Conservation (phyloP, 495 filamentous ascomycete genomes). For the Apiosordaria backusii region DNA sequence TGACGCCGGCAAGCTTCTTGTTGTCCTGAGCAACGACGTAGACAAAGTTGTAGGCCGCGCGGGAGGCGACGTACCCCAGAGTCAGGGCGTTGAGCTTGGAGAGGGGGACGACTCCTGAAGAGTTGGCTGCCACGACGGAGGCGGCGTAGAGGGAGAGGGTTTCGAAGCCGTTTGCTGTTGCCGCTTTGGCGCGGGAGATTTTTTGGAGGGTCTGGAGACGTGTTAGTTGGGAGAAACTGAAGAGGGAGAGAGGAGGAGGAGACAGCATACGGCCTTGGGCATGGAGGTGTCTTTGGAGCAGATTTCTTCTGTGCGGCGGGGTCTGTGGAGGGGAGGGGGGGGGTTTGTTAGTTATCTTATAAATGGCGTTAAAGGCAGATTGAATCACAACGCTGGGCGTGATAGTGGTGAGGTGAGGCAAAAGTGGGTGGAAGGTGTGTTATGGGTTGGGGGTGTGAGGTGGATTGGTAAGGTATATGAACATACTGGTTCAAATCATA, state of each 20-base stretch:
- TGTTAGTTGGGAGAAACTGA: not conserved
- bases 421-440: too few relatives aligned
- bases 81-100: conserved; percentile 40
- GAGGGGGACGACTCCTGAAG: conserved; percentile 29
- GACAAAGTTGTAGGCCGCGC: conserved; percentile 43
- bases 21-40: conserved; percentile 45
- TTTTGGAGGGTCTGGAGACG: conserved; percentile 28
- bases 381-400: too few relatives aligned
- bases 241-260: not conserved
- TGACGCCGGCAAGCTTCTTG: conserved; percentile 28
- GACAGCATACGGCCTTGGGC: conserved; percentile 38
- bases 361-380: too few relatives aligned
- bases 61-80: conserved; percentile 39
- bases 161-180: conserved; percentile 48
- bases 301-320: conserved; percentile 27
- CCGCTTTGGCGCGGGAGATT: conserved; percentile 48
- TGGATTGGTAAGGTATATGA: not conserved
- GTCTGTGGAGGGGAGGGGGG: too few relatives aligned
- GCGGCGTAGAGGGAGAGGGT: conserved; percentile 49
- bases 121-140: conserved; percentile 49
- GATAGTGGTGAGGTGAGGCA: too few relatives aligned
- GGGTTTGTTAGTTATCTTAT: too few relatives aligned
- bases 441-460: conserved; percentile 5
- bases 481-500: conserved; percentile 36
- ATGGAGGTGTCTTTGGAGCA: conserved; percentile 38